A percentile compares a stretch with the other conserved stretches of the same genome.
Conservation (phyloP, 371 early-diverging fungal genomes). For the Syncephalastrum sp. region DNA sequence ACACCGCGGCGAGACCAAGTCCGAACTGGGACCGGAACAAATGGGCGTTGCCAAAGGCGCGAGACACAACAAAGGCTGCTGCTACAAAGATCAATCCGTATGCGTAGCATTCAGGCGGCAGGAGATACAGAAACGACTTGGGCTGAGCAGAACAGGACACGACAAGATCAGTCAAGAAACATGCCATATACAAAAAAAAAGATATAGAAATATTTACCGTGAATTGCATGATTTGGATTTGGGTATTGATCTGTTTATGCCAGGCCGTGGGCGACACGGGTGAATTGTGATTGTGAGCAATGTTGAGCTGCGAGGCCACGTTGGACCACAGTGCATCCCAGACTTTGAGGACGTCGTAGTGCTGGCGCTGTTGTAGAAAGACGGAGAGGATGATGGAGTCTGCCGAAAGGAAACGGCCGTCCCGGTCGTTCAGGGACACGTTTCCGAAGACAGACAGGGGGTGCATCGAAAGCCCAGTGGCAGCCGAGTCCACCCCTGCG, state of each 20-base stretch:
- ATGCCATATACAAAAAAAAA: background rate
- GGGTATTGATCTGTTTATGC: conserved; percentile 18
- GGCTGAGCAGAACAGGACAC: conserved; percentile 1
- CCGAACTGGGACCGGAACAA: conserved; percentile 74
- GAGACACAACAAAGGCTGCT: conserved; percentile 63
- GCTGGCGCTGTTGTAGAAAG: conserved; percentile 20
- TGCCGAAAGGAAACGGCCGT: conserved; percentile 33
- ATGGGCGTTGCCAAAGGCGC: conserved; percentile 58
- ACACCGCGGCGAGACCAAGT: conserved; percentile 63
- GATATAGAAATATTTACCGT: conserved; percentile 21
- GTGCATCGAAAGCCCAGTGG: conserved; percentile 47
- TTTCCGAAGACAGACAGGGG: conserved; percentile 56
- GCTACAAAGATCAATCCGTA: conserved; percentile 49
- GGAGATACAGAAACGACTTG: conserved; percentile 15
- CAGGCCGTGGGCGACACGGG: conserved; percentile 8
- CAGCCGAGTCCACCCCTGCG: conserved; percentile 18
- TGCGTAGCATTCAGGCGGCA: conserved; percentile 16
- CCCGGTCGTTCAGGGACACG: conserved; percentile 22
- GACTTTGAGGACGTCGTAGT: conserved; percentile 19
- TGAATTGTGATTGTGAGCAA: conserved; percentile 2
- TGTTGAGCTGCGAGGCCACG: conserved; percentile 12
- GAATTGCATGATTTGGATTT: conserved; percentile 24
- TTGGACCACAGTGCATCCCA: conserved; percentile 49
- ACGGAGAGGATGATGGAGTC: conserved; percentile 49
- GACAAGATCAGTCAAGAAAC: background rate